Conservation (phyloP, 495 filamentous ascomycete genomes). For the Aspergillus indologenus region DNA sequence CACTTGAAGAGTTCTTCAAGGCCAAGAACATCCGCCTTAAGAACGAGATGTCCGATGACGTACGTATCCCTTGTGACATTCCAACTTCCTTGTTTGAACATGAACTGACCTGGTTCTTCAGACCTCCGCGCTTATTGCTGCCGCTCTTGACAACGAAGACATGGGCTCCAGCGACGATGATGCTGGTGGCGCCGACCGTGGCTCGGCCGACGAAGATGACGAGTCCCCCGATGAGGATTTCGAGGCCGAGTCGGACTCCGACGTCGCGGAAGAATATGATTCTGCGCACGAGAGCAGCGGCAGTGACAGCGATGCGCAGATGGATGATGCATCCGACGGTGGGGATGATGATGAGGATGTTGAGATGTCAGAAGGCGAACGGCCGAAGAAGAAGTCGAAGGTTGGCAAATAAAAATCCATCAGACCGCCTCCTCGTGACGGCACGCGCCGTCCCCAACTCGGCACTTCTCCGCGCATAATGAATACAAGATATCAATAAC, state of each 20-base stretch:
- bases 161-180: constrained; percentile 85
- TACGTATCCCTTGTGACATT: constrained; percentile 25
- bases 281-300: constrained; percentile 82
- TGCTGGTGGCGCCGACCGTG: constrained; percentile 65
- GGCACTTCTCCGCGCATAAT: constrained; percentile 15
- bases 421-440: neutral
- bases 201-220: constrained; percentile 92
- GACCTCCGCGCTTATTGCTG: constrained; percentile 64
- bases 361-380: constrained; percentile 33
- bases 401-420: constrained; percentile 32
- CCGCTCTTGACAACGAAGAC: constrained; percentile 73
- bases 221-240: constrained; percentile 97
- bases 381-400: constrained; percentile 72
- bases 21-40: constrained; percentile 89
- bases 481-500: constrained; percentile 10
- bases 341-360: constrained; percentile 51
- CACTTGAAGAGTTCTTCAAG: constrained; percentile 94
- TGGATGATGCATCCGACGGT: constrained; percentile 55
- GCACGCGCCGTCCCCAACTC: neutral
- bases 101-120: constrained; percentile 10
- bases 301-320: constrained; percentile 62
- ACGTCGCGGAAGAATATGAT: constrained; percentile 96
- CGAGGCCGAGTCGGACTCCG: constrained; percentile 82
- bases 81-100: neutral
- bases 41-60: constrained; percentile 85